phyloP scores from a whole-genome alignment of 352 stramenopile species.

The Phytophthora citrophthora region DNA sequence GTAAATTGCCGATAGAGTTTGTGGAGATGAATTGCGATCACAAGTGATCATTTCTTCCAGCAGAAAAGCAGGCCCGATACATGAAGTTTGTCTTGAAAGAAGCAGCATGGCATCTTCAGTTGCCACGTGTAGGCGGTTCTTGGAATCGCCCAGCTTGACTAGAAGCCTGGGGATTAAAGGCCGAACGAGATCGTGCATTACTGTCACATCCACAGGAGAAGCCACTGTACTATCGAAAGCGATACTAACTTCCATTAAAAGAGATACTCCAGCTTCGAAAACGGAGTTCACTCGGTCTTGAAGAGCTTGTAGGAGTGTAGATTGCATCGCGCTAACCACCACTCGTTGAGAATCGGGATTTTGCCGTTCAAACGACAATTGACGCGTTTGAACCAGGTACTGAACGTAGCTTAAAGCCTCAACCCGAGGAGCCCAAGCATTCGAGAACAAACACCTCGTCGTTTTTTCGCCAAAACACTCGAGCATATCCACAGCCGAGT shows the following conservation, averaged over 20 bases:
- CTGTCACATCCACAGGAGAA: conserved; percentile 25
- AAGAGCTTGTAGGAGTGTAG: conserved; percentile 60
- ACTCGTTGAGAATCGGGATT: background rate
- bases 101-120: conserved; percentile 80
- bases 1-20: conserved; percentile 64
- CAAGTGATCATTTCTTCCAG: conserved; percentile 76
- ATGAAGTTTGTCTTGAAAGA: conserved; percentile 61
- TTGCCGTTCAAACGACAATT: conserved; percentile 50
- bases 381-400: conserved; percentile 61
- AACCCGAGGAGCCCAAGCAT: conserved; percentile 81
- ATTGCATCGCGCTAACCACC: conserved; percentile 54
- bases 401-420: conserved; percentile 83
- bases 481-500: conserved; percentile 48
- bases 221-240: conserved; percentile 44
- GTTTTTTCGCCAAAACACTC: conserved; percentile 77
- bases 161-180: conserved; percentile 77
- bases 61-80: conserved; percentile 72
- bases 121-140: conserved; percentile 69
- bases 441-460: conserved; percentile 77
- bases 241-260: conserved; percentile 82
- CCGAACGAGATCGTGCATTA: conserved; percentile 63
- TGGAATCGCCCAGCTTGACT: conserved; percentile 78
- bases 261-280: conserved; percentile 71
- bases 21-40: conserved; percentile 60
- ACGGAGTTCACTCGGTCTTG: conserved; percentile 83